phyloP scores from a whole-genome alignment of 2,329 filamentous ascomycete species.

The Aplosporella prunicola region DNA sequence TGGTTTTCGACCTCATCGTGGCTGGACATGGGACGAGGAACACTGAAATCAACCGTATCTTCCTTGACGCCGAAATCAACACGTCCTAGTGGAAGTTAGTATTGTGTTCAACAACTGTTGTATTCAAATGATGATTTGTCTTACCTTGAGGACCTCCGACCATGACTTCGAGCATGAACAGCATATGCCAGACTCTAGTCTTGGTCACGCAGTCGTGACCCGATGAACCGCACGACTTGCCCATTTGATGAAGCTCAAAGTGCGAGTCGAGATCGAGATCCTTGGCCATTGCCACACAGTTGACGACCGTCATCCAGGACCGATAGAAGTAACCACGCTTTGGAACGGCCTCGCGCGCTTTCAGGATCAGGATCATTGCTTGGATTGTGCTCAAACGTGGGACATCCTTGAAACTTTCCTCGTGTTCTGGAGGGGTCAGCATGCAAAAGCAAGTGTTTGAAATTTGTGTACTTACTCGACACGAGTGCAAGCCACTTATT shows the following conservation, averaged over 20 bases:
- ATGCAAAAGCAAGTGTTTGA: constrained; percentile 14
- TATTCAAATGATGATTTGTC: constrained; percentile 8
- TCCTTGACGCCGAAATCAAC: constrained; percentile 67
- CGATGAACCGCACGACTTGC: constrained; percentile 58
- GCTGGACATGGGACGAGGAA: constrained; percentile 54
- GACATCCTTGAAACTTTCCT: constrained; percentile 87
- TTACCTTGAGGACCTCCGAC: constrained; percentile 86
- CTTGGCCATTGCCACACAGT: constrained; percentile 86
- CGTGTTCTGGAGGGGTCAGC: constrained; percentile 55
- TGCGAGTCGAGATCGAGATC: constrained; percentile 87
- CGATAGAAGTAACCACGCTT: constrained; percentile 94
- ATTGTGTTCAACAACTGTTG: not conserved
- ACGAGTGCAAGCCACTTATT: constrained; percentile 90
- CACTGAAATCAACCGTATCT: constrained; percentile 65
- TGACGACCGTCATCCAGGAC: constrained; percentile 93
- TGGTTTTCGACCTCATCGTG: constrained; percentile 67
- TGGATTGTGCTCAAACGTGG: constrained; percentile 86
- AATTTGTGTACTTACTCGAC: constrained; percentile 51
- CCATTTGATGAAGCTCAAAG: constrained; percentile 64
- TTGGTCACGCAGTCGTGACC: constrained; percentile 72
- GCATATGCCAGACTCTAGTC: constrained; percentile 80
- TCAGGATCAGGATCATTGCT: constrained; percentile 75
- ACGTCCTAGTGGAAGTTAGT: constrained; percentile 43
- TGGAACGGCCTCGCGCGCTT: constrained; percentile 83
- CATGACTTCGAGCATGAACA: constrained; percentile 83